Percentiles rank a stretch among this genome's conserved stretches.
phyloP scores from a whole-genome alignment of 2,329 filamentous ascomycete species.

The Calycina marina region DNA sequence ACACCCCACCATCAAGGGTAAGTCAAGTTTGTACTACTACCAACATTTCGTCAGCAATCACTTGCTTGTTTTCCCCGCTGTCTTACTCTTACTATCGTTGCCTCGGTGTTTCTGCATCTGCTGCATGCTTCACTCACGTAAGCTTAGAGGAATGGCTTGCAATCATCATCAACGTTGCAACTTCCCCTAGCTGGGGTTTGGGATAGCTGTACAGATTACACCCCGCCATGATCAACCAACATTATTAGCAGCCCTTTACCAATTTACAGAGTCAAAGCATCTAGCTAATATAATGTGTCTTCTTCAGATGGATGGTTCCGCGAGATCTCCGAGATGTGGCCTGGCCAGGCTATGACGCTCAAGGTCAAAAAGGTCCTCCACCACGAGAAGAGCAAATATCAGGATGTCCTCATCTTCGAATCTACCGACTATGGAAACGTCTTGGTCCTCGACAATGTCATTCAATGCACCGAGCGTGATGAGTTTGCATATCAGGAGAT shows the following conservation, averaged over 20 bases:
- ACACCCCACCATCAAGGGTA: slow-evolving; percentile 44
- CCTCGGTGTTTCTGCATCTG: not conserved
- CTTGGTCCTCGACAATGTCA: slow-evolving; percentile 95
- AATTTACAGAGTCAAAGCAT: slow-evolving; percentile 4
- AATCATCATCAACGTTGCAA: slow-evolving; percentile 3
- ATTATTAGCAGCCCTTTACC: too few relatives aligned
- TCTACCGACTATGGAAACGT: slow-evolving; percentile 94
- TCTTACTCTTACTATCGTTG: not conserved
- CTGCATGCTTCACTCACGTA: too few relatives aligned
- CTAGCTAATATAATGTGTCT: slow-evolving; percentile 8
- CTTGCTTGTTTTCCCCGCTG: not conserved
- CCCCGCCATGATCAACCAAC: too few relatives aligned
- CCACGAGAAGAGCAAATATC: slow-evolving; percentile 98
- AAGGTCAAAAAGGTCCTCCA: slow-evolving; percentile 95
- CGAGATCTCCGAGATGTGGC: slow-evolving; percentile 98
- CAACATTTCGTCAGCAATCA: not conserved
- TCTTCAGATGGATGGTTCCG: slow-evolving; percentile 95
- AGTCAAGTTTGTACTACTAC: slow-evolving; percentile 11
- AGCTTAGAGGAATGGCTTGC: too few relatives aligned
- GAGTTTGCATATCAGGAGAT: slow-evolving; percentile 99
- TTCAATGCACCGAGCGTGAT: slow-evolving; percentile 96
- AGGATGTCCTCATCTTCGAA: slow-evolving; percentile 98
- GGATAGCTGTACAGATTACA: too few relatives aligned
- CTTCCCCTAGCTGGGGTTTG: too few relatives aligned
- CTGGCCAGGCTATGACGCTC: slow-evolving; percentile 94